Percentiles rank a stretch among this genome's conserved stretches.
phyloP scores from a whole-genome alignment of 1,284 basidiomycete genomes.

The Moesziomyces sp. region DNA sequence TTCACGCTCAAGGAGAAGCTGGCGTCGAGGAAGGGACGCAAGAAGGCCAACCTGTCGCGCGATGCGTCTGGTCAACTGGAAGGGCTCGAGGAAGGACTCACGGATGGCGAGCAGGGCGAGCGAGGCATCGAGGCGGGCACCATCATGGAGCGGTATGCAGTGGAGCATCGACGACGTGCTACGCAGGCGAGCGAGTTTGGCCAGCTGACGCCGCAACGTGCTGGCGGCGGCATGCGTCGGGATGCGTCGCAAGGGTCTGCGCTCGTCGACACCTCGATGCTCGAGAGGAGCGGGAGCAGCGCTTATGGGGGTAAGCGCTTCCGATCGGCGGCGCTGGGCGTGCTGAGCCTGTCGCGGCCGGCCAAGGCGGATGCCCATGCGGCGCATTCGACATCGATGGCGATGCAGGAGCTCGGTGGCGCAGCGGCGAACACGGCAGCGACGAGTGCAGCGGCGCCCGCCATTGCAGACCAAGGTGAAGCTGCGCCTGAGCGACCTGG shows the following conservation, averaged over 20 bases:
- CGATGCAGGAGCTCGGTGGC: slow-evolving; percentile 30
- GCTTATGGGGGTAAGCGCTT: slow-evolving; percentile 12
- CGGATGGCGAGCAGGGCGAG: slow-evolving; percentile 19
- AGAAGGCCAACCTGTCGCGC: slow-evolving; percentile 24
- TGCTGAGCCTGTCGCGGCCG: slow-evolving; percentile 22
- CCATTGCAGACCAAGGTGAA: not conserved
- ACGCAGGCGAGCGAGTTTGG: slow-evolving; percentile 41
- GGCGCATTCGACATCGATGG: slow-evolving; percentile 4
- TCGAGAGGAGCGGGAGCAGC: slow-evolving; percentile 26
- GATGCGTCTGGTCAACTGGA: slow-evolving; percentile 22
- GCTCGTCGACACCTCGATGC: slow-evolving; percentile 5
- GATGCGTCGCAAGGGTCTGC: slow-evolving; percentile 23
- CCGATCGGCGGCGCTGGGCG: slow-evolving; percentile 35
- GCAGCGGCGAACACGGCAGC: not conserved
- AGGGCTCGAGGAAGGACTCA: slow-evolving; percentile 22
- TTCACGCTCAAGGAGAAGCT: slow-evolving; percentile 43
- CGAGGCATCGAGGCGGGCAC: slow-evolving; percentile 11
- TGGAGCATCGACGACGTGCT: slow-evolving; percentile 21
- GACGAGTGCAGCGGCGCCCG: not conserved
- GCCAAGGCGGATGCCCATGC: not conserved
- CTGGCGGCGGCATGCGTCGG: slow-evolving; percentile 10
- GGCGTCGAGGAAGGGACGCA: slow-evolving; percentile 19
- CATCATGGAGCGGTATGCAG: slow-evolving; percentile 51
- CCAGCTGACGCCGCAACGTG: slow-evolving; percentile 8
- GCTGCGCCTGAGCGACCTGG: too few relatives aligned